phyloP scores from a whole-genome alignment of 2,329 filamentous ascomycete species.

The Xylariaceae sp. region DNA sequence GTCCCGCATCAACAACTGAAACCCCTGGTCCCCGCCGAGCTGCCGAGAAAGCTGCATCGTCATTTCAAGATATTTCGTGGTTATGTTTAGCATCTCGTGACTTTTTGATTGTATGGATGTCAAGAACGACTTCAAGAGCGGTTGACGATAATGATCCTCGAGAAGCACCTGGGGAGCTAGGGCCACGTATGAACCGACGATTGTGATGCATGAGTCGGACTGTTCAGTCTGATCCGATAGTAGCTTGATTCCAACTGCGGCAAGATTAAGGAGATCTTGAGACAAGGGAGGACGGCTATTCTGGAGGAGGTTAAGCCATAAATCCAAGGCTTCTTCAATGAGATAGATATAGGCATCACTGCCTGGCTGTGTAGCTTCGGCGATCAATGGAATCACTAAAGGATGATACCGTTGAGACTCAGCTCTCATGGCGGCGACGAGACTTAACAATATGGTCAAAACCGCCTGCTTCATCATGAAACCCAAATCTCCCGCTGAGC shows the following conservation, averaged over 20 bases:
- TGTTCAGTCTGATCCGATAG: constrained; percentile 63
- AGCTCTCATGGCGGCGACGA: constrained; percentile 81
- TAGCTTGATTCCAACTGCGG: constrained; percentile 60
- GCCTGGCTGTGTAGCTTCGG: constrained; percentile 70
- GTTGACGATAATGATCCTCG: constrained; percentile 50
- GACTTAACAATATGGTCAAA: constrained; percentile 74
- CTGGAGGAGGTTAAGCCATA: constrained; percentile 74
- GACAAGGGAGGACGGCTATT: constrained; percentile 61
- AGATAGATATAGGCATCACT: constrained; percentile 77
- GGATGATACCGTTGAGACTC: constrained; percentile 74
- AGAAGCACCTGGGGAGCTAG: constrained; percentile 66
- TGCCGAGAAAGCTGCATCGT: constrained; percentile 60
- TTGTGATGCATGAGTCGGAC: constrained; percentile 57
- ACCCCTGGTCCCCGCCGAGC: constrained; percentile 57
- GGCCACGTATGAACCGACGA: constrained; percentile 66
- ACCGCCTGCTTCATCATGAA: constrained; percentile 94
- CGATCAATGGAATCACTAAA: constrained; percentile 76
- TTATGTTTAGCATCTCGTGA: constrained; percentile 54
- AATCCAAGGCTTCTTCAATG: constrained; percentile 84
- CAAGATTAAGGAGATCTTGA: constrained; percentile 58
- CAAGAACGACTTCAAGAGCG: constrained; percentile 47
- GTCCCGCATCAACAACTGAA: constrained; percentile 61
- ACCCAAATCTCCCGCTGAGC: constrained; percentile 71
- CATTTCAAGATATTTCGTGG: constrained; percentile 60
- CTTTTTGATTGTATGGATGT: constrained; percentile 49